These are phyloP conservation scores for Aspergillus transmontanensis DNA, from an alignment of 2,329 filamentous ascomycete species.

Conservation along the genomic window DNA sequence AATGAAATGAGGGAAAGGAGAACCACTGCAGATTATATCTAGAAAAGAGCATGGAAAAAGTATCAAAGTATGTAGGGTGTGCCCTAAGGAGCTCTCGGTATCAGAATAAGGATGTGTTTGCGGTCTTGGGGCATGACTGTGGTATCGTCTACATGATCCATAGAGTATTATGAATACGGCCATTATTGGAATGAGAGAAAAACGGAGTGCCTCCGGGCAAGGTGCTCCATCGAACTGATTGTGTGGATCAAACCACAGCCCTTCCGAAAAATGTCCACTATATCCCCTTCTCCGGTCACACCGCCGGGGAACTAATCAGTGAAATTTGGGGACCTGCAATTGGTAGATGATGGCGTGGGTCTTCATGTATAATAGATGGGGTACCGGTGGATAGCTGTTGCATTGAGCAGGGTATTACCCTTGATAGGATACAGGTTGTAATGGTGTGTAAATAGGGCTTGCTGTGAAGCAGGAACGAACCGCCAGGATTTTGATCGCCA, in stretches of 20 bases:
- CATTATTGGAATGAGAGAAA: background rate
- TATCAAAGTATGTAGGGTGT: background rate
- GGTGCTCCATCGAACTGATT: background rate
- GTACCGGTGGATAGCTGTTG: background rate
- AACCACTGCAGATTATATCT: background rate
- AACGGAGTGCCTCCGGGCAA: background rate
- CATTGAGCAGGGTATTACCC: background rate
- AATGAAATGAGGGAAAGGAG: background rate
- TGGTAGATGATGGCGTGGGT: background rate
- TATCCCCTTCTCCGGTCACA: background rate
- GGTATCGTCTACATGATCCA: background rate
- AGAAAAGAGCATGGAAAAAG: too few species aligned
- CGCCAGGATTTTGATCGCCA: background rate
- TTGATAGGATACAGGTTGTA: background rate
- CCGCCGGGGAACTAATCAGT: background rate
- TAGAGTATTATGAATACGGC: background rate
- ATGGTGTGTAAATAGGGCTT: background rate
- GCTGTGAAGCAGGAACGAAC: background rate
- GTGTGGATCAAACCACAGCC: background rate
- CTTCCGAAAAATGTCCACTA: background rate
- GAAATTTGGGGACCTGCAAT: background rate
- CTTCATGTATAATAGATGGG: background rate
- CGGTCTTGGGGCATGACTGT: background rate
- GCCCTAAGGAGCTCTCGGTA: background rate
- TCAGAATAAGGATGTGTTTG: background rate